Evolutionary conservation across 1,139 yeast genomes (phyloP), one percentile per base, ranked within the genome.

Genomic region (Hemisphaericaspora lyxosophila): DNA sequence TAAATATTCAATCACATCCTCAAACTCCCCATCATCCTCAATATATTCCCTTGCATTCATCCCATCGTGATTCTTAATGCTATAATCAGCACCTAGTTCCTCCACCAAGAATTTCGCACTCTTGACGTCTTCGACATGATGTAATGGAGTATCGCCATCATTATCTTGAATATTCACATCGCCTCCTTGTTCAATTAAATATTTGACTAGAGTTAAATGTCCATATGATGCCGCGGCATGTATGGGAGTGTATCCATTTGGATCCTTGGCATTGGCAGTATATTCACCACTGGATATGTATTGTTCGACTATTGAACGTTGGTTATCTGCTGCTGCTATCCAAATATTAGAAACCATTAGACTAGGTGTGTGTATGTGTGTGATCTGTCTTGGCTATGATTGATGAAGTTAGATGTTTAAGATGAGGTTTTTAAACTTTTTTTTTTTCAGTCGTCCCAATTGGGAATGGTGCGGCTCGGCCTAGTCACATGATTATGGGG

Each of bases 221-320:
- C 94, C 94, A 57, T 92, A 92, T 1, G 97, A 85, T 4, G 95
- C 95, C 3, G 97, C 97, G 0, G 98, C 98, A 59, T 92, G 98
- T 20, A 92, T 74, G 9, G 97, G 95, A 0, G 97, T 90, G 61
- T 92, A 92, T 0, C 98, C 98, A 53, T 89, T 88, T 1, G 88
- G 85, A 58, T 92, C 98, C 48, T 83, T 80, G 14, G 83, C 75
- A 54, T 87, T 83, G 2, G 96, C 77, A 2, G 80, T 70, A 45
- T 70, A 73, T 11, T 64, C 55, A 0, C 83, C 84, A 0, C 74
- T 57, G 4, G 62, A 64, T 11, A 92, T 62, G 41, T 71, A 68
- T 8, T 70, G 54, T 47, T 79, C 75, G 11, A 92, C 96, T 8
- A 71, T 56, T 4, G 69, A 73, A 2, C 73, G 48, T 46, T 83